Percentiles rank a stretch among this genome's conserved stretches.
Evolutionary conservation across 495 filamentous ascomycete genomes (phyloP).

Genomic region (Oidiodendron maius): DNA sequence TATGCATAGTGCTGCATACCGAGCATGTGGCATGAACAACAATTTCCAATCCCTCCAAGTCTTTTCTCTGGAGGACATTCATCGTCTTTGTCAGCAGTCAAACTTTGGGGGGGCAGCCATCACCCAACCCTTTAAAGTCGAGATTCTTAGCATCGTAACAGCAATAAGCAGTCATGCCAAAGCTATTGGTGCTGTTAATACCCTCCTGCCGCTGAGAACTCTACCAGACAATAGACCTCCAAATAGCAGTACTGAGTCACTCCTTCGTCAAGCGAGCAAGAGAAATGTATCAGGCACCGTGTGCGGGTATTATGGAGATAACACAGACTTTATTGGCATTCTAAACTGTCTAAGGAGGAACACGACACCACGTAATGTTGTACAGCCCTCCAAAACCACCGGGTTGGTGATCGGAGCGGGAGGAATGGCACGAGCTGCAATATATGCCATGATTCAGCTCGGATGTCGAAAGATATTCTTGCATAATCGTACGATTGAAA

Average conservation of each 20-base stretch:
- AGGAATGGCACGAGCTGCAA: conserved; percentile 74
- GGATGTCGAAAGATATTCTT: conserved; percentile 78
- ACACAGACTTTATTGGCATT: conserved; percentile 81
- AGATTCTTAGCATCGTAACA: conserved; percentile 60
- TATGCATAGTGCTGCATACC: conserved; percentile 75
- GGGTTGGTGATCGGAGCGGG: conserved; percentile 74
- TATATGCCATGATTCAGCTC: conserved; percentile 73
- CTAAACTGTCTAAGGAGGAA: conserved; percentile 52
- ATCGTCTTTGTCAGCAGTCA: conserved; percentile 54
- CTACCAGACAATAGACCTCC: conserved; percentile 29
- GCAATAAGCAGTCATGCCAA: conserved; percentile 69
- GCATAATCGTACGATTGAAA: conserved; percentile 57
- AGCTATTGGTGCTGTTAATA: conserved; percentile 79
- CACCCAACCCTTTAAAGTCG: conserved; percentile 68
- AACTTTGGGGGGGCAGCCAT: conserved; percentile 71
- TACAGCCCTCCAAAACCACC: conserved; percentile 60
- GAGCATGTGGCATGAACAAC: conserved; percentile 66
- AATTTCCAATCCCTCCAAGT: conserved; percentile 61
- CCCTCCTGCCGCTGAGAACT: conserved; percentile 67
- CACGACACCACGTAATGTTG: conserved; percentile 73
- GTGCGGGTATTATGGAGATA: conserved; percentile 70
- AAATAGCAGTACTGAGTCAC: conserved; percentile 57
- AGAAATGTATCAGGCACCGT: conserved; percentile 61
- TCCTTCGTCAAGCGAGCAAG: conserved; percentile 54
- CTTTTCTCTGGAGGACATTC: conserved; percentile 56